Evolutionary conservation across 129 eudicot genomes (phyloP).

Genomic region (Tagetes erecta): DNA sequence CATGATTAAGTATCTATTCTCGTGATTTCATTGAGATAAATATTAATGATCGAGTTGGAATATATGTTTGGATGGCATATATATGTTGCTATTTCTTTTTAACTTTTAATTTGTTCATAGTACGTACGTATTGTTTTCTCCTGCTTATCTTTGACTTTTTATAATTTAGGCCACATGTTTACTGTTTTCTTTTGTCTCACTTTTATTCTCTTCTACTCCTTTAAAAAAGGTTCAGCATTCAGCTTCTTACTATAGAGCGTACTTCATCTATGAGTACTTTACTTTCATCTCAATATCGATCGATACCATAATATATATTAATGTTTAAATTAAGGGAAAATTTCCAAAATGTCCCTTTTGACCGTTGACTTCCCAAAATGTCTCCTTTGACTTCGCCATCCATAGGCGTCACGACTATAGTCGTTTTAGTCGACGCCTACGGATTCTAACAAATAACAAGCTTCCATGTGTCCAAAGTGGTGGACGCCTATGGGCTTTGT

Average conservation of each 20-base stretch:
- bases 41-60: neutral
- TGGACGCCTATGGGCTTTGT: too few species aligned
- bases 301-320: too few species aligned
- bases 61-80: neutral
- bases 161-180: neutral
- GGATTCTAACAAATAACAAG: too few species aligned
- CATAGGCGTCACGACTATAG: too few species aligned
- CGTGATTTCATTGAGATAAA: neutral
- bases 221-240: neutral
- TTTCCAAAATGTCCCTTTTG: too few species aligned
- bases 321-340: too few species aligned
- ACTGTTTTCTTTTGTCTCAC: neutral
- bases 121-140: neutral
- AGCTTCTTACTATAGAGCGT: neutral
- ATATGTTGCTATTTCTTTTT: neutral
- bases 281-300: neutral
- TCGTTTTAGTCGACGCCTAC: too few species aligned
- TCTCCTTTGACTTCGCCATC: too few species aligned
- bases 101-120: neutral
- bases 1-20: neutral
- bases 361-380: too few species aligned
- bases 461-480: too few species aligned
- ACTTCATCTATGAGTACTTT: neutral
- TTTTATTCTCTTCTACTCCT: slow-evolving; percentile 3
- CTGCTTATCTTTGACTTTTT: neutral